phyloP scores from a whole-genome alignment of 2,329 filamentous ascomycete genomes.

The Rhinocladiella mackenziei region DNA sequence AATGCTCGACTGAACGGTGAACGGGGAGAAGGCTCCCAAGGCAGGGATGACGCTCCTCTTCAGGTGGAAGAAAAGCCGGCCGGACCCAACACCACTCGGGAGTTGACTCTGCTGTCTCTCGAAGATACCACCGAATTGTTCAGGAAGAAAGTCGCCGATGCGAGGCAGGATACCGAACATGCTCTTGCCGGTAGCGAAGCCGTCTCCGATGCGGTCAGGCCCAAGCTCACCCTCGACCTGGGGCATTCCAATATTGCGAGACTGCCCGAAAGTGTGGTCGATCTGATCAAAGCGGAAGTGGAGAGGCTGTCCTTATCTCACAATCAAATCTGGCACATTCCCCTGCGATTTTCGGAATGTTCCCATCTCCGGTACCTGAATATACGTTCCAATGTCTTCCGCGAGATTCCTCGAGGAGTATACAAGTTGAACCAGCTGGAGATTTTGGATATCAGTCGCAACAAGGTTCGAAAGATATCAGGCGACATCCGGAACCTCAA shows the following conservation, averaged over 20 bases:
- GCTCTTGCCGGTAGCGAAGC: constrained; percentile 45
- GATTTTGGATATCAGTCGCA: constrained; percentile 87
- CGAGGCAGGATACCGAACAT: constrained; percentile 46
- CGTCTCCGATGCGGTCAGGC: constrained; percentile 45
- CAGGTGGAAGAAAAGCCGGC: constrained; percentile 5
- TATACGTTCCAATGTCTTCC: constrained; percentile 47
- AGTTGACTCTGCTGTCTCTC: constrained; percentile 33
- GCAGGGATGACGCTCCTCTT: constrained; percentile 16
- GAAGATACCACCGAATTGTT: constrained; percentile 47
- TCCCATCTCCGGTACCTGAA: constrained; percentile 49
- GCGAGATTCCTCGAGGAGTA: constrained; percentile 64
- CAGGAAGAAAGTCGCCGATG: constrained; percentile 44
- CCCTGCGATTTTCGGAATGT: constrained; percentile 47
- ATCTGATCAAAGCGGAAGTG: constrained; percentile 52
- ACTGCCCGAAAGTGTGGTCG: constrained; percentile 49
- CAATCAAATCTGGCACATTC: constrained; percentile 49
- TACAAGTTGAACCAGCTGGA: constrained; percentile 82
- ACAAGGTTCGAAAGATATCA: constrained; percentile 74
- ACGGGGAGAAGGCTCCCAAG: constrained; percentile 6
- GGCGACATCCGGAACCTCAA: constrained; percentile 74
- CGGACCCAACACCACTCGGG: constrained; percentile 5
- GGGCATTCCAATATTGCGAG: constrained; percentile 47
- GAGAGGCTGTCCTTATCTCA: constrained; percentile 51
- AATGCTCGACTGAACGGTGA: constrained; percentile 17
- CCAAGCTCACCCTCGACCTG: constrained; percentile 50